Evolutionary conservation across 192 early-diverging fungal species (phyloP), one percentile per base, ranked within the genome.

Genomic region (Diversispora epigaea): DNA sequence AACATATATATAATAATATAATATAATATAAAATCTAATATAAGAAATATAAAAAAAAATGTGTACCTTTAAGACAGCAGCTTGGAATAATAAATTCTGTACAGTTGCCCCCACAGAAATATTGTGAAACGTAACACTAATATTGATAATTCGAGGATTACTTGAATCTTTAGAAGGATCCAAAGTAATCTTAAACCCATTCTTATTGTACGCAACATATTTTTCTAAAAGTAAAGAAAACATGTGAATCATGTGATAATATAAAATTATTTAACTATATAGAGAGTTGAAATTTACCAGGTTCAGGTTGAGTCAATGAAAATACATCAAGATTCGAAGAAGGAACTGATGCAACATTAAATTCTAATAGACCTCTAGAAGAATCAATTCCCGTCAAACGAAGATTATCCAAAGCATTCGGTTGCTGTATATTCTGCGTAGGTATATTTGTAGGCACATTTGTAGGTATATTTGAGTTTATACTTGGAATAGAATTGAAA

Each of bases 61-160:
- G 10, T 45, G 3, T 71, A 77, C 77, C 63, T 95, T 95, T 25
- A 95, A 95, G 14, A 99, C 97, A 0, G 98, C 98, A 12, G 95
- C 96, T 80, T 94, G 88, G 78, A 99, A 93, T 62, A 86, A 85
- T 25, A 98, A 67, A 22, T 88, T 88, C 19, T 80, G 82, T 46
- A 96, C 82, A 4, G 76, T 41, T 7, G 84, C 86, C 50, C 86
- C 85, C 17, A 82, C 64, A 14, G 82, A 80, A 63, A 83, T 77
- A 75, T 94, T 96, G 49, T 80, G 76, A 80, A 95, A 94, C 4
- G 83, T 86, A 5, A 91, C 88, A 6, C 84, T 84, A 47, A 96
- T 83, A 57, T 86, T 86, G 55, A 96, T 80, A 41, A 88, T 83
- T 2, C 83, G 83, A 5, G 89, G 85, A 41, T 84, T 84, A 44